These are phyloP conservation scores for Knufia petricola DNA, from an alignment of 2,329 filamentous ascomycete genomes.

Conservation along the genomic window DNA sequence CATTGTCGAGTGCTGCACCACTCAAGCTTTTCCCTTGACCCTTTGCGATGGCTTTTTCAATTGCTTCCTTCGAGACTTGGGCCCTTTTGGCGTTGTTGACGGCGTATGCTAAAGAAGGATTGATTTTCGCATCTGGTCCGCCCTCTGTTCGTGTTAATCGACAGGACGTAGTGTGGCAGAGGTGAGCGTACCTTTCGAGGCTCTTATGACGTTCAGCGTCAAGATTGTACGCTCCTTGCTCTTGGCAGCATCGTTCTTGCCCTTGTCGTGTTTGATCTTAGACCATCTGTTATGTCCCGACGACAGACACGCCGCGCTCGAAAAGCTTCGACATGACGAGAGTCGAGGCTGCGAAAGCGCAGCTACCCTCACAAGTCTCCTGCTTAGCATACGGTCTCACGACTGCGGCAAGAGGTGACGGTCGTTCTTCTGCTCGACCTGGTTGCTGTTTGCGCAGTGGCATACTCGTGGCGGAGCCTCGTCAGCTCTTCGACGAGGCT, in stretches of 20 bases:
- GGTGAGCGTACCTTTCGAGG: constrained; percentile 55
- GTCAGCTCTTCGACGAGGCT: background rate
- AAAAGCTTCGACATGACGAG: constrained; percentile 15
- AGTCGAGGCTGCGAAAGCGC: constrained; percentile 6
- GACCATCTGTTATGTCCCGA: constrained; percentile 90
- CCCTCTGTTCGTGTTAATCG: constrained; percentile 47
- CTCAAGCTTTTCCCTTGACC: constrained; percentile 73
- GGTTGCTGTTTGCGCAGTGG: too few species aligned
- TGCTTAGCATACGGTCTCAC: constrained; percentile 1
- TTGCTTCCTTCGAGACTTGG: constrained; percentile 71
- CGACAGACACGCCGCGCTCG: constrained; percentile 10
- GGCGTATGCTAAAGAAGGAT: constrained; percentile 64
- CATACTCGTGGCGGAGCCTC: background rate
- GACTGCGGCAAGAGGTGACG: background rate
- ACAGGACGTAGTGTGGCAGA: background rate
- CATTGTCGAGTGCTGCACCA: constrained; percentile 59
- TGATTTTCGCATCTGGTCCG: constrained; percentile 62
- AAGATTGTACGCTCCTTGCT: constrained; percentile 59
- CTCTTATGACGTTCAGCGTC: constrained; percentile 62
- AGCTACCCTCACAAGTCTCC: constrained; percentile 1
- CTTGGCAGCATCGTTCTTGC: constrained; percentile 66
- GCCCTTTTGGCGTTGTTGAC: constrained; percentile 73
- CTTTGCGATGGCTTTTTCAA: constrained; percentile 76
- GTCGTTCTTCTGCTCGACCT: background rate
- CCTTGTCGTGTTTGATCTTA: constrained; percentile 93